Evolutionary conservation across 352 stramenopile species (phyloP).

Genomic region (Globisporangium takayamanum): DNA sequence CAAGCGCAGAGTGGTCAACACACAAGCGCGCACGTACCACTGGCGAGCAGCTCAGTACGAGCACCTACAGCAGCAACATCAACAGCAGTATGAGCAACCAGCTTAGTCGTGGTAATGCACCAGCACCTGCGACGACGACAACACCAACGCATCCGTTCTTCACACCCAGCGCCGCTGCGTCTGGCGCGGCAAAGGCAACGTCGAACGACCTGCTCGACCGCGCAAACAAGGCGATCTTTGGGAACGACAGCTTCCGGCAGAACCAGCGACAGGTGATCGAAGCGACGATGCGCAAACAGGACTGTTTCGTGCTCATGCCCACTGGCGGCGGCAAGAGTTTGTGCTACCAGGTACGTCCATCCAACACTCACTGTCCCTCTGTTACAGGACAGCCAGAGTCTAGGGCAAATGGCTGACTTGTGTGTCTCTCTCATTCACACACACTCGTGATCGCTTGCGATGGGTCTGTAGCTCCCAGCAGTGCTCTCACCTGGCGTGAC

Average conservation of each 20-base stretch:
- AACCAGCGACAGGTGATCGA: conserved; percentile 92
- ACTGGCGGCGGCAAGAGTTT: conserved; percentile 90
- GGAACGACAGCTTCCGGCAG: conserved; percentile 80
- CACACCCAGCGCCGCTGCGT: background rate
- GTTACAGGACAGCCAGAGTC: no score
- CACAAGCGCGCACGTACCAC: conserved; percentile 2
- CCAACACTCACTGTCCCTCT: background rate
- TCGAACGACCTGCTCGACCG: conserved; percentile 33
- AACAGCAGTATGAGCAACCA: background rate
- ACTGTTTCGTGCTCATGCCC: conserved; percentile 94
- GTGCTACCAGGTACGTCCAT: conserved; percentile 82
- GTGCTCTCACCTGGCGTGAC: conserved; percentile 77
- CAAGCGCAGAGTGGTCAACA: conserved; percentile 7
- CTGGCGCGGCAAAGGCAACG: background rate
- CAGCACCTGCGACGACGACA: background rate
- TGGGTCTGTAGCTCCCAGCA: conserved; percentile 28
- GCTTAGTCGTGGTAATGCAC: background rate
- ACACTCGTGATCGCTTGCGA: background rate
- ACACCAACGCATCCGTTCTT: conserved; percentile 3
- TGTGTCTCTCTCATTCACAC: no score
- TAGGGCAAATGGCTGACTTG: no score
- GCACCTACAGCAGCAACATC: background rate
- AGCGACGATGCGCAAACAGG: conserved; percentile 81
- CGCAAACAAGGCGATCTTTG: conserved; percentile 63
- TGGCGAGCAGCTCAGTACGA: background rate